Conservation (phyloP, 1,139 yeast genomes). For the Pneumocystis oryctolagi region DNA sequence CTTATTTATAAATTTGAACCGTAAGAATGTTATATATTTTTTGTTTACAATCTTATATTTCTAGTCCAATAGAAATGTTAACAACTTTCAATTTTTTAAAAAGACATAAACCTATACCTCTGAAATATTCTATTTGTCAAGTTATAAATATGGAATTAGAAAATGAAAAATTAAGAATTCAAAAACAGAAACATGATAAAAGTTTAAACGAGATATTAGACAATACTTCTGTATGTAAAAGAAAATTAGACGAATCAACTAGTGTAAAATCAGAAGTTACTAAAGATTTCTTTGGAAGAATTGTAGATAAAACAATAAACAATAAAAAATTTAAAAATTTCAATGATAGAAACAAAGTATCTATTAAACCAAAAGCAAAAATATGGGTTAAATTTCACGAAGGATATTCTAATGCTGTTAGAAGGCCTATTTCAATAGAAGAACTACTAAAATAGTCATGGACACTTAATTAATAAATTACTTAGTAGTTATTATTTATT, state of each 20-base stretch:
- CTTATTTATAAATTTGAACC: constrained; percentile 24
- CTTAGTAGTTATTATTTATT: background rate
- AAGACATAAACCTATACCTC: constrained; percentile 10
- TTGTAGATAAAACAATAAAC: constrained; percentile 10
- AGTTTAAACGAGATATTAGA: constrained; percentile 8
- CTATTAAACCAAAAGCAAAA: constrained; percentile 23
- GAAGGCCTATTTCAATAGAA: constrained; percentile 70
- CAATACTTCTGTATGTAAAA: background rate
- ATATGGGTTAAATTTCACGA: constrained; percentile 90
- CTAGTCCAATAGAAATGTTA: constrained; percentile 2
- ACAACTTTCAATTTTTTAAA: background rate
- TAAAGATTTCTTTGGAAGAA: constrained; percentile 17
- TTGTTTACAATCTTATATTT: background rate
- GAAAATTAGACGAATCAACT: constrained; percentile 1
- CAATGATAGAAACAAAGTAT: constrained; percentile 7
- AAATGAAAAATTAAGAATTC: background rate
- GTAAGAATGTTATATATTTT: background rate
- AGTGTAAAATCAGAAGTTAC: constrained; percentile 4
- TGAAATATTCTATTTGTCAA: constrained; percentile 19
- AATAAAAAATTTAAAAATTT: constrained; percentile 2
- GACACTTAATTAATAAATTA: background rate
- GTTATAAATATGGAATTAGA: constrained; percentile 17
- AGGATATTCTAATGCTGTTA: constrained; percentile 87
- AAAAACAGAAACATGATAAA: constrained; percentile 6
- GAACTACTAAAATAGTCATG: constrained; percentile 22